A percentile compares a stretch with the other conserved stretches of the same genome.
Evolutionary conservation across 2,329 filamentous ascomycete genomes (phyloP).

Genomic region (Trichoderma sp.): DNA sequence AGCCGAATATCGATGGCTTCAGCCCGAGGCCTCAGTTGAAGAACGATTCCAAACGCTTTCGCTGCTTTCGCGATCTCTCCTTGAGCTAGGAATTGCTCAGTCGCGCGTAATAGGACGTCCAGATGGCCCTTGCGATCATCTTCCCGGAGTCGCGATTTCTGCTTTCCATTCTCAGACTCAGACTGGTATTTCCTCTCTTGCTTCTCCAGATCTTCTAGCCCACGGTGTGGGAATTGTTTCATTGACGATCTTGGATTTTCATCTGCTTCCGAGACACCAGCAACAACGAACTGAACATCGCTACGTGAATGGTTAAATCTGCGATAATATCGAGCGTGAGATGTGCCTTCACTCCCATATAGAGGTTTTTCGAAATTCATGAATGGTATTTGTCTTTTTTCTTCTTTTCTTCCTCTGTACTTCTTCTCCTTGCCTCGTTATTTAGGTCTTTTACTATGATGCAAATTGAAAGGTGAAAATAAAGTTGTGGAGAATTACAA

Average conservation of each 20-base stretch:
- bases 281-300: constrained; percentile 51
- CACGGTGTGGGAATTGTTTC: constrained; percentile 52
- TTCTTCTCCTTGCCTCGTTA: background rate
- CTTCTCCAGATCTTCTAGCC: constrained; percentile 1
- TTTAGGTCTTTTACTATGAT: background rate
- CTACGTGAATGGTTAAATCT: constrained; percentile 49
- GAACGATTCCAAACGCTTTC: constrained; percentile 70
- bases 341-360: background rate
- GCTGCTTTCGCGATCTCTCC: constrained; percentile 70
- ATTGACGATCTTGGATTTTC: constrained; percentile 39
- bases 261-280: constrained; percentile 50
- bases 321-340: background rate
- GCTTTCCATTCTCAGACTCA: background rate
- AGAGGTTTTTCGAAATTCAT: background rate
- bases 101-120: constrained; percentile 62
- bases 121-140: constrained; percentile 49
- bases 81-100: constrained; percentile 69
- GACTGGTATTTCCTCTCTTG: background rate
- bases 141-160: constrained; percentile 20
- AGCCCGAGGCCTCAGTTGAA: constrained; percentile 48
- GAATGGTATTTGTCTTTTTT: background rate
- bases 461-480: background rate
- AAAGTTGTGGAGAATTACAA: background rate
- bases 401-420: background rate
- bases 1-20: constrained; percentile 63